Evolutionary conservation across 2,329 filamentous ascomycete genomes (phyloP), one percentile per base, ranked within the genome.

Genomic region (Arachnomyces sp.): DNA sequence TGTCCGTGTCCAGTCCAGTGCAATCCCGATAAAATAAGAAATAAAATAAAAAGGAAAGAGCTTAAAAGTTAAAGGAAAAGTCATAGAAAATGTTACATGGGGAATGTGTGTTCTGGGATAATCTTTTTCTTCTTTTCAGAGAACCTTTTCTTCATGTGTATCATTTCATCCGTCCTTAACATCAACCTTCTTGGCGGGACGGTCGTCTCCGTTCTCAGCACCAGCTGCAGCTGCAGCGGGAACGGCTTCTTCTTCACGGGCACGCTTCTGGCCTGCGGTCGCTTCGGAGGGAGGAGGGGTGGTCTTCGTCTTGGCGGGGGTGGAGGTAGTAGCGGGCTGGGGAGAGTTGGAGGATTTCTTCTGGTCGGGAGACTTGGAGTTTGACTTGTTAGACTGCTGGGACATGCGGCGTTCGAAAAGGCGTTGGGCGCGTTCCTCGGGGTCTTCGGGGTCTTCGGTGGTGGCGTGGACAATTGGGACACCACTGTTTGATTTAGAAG

Each of bases 101-200:
- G 21, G 9, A n/a, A n/a, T n/a, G n/a, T n/a, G n/a, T n/a, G n/a
- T n/a, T n/a, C n/a, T n/a, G n/a, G n/a, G n/a, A n/a, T n/a, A n/a
- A n/a, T n/a, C n/a, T n/a, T n/a, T n/a, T n/a, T n/a, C n/a, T n/a
- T n/a, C n/a, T n/a, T n/a, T n/a, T n/a, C n/a, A n/a, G n/a, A n/a
- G n/a, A n/a, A n/a, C n/a, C n/a, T n/a, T n/a, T n/a, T n/a, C n/a
- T n/a, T n/a, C n/a, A n/a, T n/a, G n/a, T n/a, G n/a, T n/a, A n/a
- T n/a, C 21, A 25, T 30, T 34, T 56, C 57, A 65, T 28, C 39
- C 48, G 48, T 65, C 61, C 56, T 68, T 69, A 38, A 55, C 50
- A 51, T 72, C 70, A 30, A 68, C 61, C 55, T 73, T 74, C 60
- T 74, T 73, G 16, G 63, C 52, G 14, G 66, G 62, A 43, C 58